A percentile compares a stretch with the other conserved stretches of the same genome.
Evolutionary conservation across 1,284 basidiomycete species (phyloP).

Genomic region (Moniliophthora roreri): DNA sequence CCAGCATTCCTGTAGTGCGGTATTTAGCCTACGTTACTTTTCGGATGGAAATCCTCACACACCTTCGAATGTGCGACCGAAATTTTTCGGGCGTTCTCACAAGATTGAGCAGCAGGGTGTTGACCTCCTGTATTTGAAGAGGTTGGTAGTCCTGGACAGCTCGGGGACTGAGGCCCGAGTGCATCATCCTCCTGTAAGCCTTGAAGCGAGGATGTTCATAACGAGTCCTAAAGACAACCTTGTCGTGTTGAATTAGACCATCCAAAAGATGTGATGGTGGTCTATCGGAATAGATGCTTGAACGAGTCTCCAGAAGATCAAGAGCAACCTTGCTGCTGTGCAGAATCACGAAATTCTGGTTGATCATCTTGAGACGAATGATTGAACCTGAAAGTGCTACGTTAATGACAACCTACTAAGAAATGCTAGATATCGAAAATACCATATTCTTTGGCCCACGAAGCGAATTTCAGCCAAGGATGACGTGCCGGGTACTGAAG

Average conservation of each 20-base stretch:
- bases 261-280: conserved; percentile 23
- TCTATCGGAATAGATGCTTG: conserved; percentile 32
- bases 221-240: not conserved
- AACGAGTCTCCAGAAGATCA: conserved; percentile 33
- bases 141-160: conserved; percentile 29
- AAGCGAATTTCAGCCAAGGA: too few species aligned
- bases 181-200: conserved; percentile 23
- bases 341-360: conserved; percentile 28
- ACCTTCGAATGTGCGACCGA: conserved; percentile 2
- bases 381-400: conserved; percentile 23
- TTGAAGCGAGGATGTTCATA: conserved; percentile 1
- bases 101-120: not conserved
- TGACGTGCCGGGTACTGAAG: too few species aligned
- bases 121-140: conserved; percentile 27
- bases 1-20: not conserved
- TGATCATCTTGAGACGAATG: conserved; percentile 23
- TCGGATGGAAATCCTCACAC: too few species aligned
- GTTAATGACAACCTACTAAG: too few species aligned
- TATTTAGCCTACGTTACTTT: too few species aligned
- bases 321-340: conserved; percentile 28
- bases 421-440: too few species aligned
- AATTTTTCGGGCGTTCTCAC: not conserved
- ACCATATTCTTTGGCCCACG: too few species aligned
- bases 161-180: conserved; percentile 32
- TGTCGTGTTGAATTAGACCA: not conserved